Evolutionary conservation across 164 flowering plant species (phyloP), one percentile per base, ranked within the genome.

Genomic region (Berberis vulgaris): DNA sequence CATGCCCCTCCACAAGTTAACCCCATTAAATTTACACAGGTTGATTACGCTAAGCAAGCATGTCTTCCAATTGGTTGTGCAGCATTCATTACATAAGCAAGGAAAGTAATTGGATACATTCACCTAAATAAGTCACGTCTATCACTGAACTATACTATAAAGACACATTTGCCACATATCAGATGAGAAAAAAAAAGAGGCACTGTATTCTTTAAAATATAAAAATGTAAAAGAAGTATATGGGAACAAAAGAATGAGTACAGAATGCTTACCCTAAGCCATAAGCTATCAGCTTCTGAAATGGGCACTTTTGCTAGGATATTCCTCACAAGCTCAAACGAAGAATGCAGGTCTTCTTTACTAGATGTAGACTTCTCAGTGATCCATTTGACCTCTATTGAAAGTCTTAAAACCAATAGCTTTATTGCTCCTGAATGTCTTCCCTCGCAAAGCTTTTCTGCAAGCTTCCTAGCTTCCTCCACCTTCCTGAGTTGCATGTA

Each of bases 251-350:
- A 41, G 43, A 57, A 57, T 57, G 57, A 59, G 42, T 9, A 54
- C 2, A 41, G 56, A 50, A 7, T 44, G 60, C 81, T 58, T 89
- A 94, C 99, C 99, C 86, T 80, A 62, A 77, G 71, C 99, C 99
- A 94, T 77, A 94, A 71, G 76, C 69, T 79, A 74, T 86, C 87
- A 63, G 90, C 83, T 73, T 86, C 81, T 44, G 87, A 71, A 73
- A 80, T 43, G 50, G 86, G 38, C 38, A 77, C 71, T 76, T 82
- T 80, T 45, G 68, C 69, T 74, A 94, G 74, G 62, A 76, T 66
- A 11, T 69, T 59, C 65, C 41, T 69, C 45, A 89, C 67, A 40
- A 85, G 79, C 45, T 82, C 87, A 72, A 83, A 83, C 63, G 91
- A 52, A 59, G 82, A 75, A 49, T 13, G 62, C 59, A 76, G 52